phyloP scores from a whole-genome alignment of 257 asterid genomes.

The Coffea canephora region DNA sequence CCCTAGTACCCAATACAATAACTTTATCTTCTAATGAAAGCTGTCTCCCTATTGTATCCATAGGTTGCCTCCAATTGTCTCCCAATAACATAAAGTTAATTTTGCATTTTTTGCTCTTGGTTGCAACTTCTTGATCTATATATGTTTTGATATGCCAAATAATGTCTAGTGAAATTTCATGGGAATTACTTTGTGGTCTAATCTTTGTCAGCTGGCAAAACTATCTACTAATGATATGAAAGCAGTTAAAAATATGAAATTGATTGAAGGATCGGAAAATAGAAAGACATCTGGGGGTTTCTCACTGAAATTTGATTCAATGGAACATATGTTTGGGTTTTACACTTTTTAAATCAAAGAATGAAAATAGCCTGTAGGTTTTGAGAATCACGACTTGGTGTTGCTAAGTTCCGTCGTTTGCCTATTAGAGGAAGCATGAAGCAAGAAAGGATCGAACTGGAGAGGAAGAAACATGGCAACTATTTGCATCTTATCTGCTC shows the following conservation, averaged over 20 bases:
- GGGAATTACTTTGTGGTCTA: slow-evolving; percentile 13
- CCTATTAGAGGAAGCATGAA: slow-evolving; percentile 67
- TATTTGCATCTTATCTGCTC: slow-evolving; percentile 20
- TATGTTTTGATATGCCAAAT: background rate
- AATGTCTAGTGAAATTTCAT: slow-evolving; percentile 13
- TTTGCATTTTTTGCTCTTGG: background rate
- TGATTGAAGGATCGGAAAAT: slow-evolving; percentile 59
- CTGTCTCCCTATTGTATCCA: too few relatives aligned
- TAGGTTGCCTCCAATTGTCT: too few relatives aligned
- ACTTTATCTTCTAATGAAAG: too few relatives aligned
- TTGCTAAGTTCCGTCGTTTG: slow-evolving; percentile 32
- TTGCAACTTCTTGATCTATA: background rate
- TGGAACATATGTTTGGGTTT: slow-evolving; percentile 40
- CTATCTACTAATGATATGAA: slow-evolving; percentile 81
- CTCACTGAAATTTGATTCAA: slow-evolving; percentile 91
- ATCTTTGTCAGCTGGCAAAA: slow-evolving; percentile 70
- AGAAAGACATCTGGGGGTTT: slow-evolving; percentile 71
- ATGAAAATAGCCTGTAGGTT: background rate
- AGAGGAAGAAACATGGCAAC: slow-evolving; percentile 91
- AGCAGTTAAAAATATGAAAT: slow-evolving; percentile 78
- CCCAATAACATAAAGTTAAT: too few relatives aligned
- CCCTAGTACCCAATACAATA: too few relatives aligned
- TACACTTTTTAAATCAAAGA: background rate
- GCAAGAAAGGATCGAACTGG: slow-evolving; percentile 83
- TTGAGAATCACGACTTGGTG: slow-evolving; percentile 30